These are phyloP conservation scores for Talinum fruticosum DNA, from an alignment of 148 eudicot species.

Conservation along the genomic window DNA sequence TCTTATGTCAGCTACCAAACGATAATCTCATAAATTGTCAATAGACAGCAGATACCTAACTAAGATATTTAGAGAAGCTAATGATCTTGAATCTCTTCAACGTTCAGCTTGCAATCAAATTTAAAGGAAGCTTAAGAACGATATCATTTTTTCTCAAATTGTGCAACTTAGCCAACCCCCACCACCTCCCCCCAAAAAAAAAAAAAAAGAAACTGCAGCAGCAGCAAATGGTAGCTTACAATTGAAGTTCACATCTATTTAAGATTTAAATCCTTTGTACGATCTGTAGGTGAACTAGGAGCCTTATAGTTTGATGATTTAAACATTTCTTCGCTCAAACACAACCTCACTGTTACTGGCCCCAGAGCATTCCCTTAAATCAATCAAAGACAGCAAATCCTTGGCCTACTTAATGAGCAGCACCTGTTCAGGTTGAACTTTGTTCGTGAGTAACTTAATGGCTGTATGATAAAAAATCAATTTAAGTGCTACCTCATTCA, in stretches of 20 bases:
- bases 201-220: too few relatives aligned
- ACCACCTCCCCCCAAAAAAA: background rate
- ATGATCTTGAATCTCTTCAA: background rate
- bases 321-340: too few relatives aligned
- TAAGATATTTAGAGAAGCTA: background rate
- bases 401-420: background rate
- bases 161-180: too few relatives aligned
- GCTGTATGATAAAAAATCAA: background rate
- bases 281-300: too few relatives aligned
- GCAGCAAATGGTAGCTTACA: background rate
- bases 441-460: background rate
- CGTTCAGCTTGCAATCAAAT: background rate
- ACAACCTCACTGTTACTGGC: too few relatives aligned
- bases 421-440: background rate
- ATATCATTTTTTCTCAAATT: background rate
- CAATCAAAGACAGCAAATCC: too few relatives aligned
- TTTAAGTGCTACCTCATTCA: slow-evolving; percentile 68
- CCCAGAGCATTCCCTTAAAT: too few relatives aligned
- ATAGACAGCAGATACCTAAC: background rate
- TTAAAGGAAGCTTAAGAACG: background rate
- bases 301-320: too few relatives aligned
- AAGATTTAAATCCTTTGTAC: too few relatives aligned
- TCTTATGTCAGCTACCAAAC: background rate
- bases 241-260: too few relatives aligned
- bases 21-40: background rate